A percentile compares a stretch with the other conserved stretches of the same genome.
phyloP scores from a whole-genome alignment of 192 early-diverging fungal species.

The Mortierella hygrophila region DNA sequence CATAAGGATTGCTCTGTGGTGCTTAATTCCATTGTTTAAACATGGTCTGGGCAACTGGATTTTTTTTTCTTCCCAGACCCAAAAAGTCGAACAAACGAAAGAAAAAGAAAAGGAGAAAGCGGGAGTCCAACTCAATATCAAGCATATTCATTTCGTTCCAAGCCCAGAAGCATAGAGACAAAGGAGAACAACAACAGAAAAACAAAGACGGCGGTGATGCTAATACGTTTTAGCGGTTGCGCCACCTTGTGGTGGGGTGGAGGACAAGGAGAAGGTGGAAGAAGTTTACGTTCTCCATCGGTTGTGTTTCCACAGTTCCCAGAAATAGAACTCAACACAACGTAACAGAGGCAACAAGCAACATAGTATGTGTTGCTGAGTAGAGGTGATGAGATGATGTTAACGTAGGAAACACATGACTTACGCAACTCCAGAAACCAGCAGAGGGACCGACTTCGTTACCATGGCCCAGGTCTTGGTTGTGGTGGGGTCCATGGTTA shows the following conservation, averaged over 20 bases:
- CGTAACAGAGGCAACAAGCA: neutral
- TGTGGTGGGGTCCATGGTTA: constrained; percentile 43
- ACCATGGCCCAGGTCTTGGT: constrained; percentile 46
- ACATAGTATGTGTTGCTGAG: neutral
- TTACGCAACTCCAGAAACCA: constrained; percentile 54
- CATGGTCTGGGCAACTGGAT: constrained; percentile 7
- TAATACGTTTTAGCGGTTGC: neutral
- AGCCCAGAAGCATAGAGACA: neutral
- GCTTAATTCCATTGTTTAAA: neutral
- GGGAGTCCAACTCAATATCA: constrained; percentile 6
- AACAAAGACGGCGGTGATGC: neutral
- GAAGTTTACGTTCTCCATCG: neutral
- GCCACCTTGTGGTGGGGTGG: neutral
- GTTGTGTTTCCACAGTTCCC: neutral
- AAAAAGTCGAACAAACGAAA: constrained; percentile 4
- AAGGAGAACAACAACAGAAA: neutral
- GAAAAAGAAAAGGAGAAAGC: constrained; percentile 1
- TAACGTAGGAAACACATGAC: constrained; percentile 12
- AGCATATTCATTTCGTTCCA: constrained; percentile 1
- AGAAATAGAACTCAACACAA: neutral
- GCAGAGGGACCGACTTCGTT: constrained; percentile 52
- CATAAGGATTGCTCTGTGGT: neutral
- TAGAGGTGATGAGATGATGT: neutral
- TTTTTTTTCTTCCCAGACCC: neutral
- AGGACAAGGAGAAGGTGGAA: neutral